These are phyloP conservation scores for Plectosphaerella cucumerina DNA, from an alignment of 2,329 filamentous ascomycete genomes.

Conservation along the genomic window DNA sequence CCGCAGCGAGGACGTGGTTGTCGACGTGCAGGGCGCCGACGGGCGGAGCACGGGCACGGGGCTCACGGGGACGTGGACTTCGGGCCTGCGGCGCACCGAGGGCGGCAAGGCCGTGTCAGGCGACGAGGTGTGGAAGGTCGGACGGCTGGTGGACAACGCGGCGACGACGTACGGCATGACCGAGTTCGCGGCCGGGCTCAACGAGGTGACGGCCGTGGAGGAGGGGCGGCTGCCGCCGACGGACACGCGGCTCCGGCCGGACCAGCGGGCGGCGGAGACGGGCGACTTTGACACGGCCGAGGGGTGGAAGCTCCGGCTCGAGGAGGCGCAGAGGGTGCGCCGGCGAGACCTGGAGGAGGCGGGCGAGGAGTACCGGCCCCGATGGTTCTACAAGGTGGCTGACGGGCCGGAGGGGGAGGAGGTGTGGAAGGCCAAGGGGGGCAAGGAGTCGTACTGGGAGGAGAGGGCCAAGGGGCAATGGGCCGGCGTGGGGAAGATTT, in stretches of 20 bases:
- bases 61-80: constrained; percentile 82
- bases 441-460: constrained; percentile 93
- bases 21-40: constrained; percentile 65
- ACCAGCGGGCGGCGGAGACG: constrained; percentile 80
- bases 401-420: constrained; percentile 57
- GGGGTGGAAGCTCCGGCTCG: constrained; percentile 73
- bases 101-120: constrained; percentile 57
- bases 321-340: constrained; percentile 77
- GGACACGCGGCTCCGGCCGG: constrained; percentile 78
- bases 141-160: constrained; percentile 73
- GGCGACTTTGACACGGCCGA: constrained; percentile 83
- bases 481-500: constrained; percentile 52
- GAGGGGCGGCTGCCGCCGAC: constrained; percentile 70
- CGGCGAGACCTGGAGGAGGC: constrained; percentile 71
- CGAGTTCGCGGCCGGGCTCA: constrained; percentile 72
- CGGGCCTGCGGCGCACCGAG: constrained; percentile 61
- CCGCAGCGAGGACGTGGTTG: constrained; percentile 81
- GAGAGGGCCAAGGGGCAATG: constrained; percentile 67
- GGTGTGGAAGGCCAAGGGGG: constrained; percentile 71
- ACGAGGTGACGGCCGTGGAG: constrained; percentile 83
- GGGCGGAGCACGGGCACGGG: constrained; percentile 64
- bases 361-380: constrained; percentile 68
- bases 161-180: constrained; percentile 84
- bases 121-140: constrained; percentile 73
- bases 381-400: constrained; percentile 79